Conservation (phyloP, 1,139 yeast genomes). For the Geotrichum reessii region DNA sequence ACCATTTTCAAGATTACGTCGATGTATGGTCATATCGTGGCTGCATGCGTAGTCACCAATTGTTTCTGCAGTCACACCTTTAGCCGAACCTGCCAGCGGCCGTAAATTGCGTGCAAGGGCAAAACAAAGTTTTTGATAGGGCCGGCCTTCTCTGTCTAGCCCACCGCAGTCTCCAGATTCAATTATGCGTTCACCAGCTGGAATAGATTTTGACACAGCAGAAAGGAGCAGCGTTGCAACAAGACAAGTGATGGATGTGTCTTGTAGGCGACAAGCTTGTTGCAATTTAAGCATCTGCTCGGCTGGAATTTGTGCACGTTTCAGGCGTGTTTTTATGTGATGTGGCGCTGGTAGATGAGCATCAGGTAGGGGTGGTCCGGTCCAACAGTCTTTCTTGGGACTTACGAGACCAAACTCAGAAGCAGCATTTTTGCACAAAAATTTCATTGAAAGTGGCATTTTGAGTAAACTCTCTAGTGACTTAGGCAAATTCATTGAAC, state of each 20-base stretch:
- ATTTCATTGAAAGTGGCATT: not conserved
- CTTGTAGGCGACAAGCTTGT: not conserved
- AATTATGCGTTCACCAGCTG: not conserved
- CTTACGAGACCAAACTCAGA: not conserved
- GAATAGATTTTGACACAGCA: not conserved
- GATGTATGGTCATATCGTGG: not conserved
- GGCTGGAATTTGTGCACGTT: not conserved
- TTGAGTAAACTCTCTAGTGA: not conserved
- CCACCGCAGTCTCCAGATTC: conserved; percentile 3
- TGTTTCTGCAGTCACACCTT: not conserved
- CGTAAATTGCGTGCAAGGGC: not conserved
- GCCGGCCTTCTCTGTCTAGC: not conserved
- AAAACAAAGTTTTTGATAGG: not conserved
- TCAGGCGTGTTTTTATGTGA: not conserved
- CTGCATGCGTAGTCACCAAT: not conserved
- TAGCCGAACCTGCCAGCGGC: not conserved
- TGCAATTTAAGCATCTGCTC: not conserved
- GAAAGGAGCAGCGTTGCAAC: not conserved
- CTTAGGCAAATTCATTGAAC: not conserved
- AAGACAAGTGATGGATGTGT: not conserved
- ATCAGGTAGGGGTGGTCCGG: not conserved
- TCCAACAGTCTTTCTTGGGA: conserved; percentile 1
- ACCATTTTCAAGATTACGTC: not conserved
- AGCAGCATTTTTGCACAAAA: not conserved
- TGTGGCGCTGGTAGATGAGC: not conserved